Evolutionary conservation across 225 moss, liverwort and hornwort genomes (phyloP).

Genomic region (Bryum argenteum): DNA sequence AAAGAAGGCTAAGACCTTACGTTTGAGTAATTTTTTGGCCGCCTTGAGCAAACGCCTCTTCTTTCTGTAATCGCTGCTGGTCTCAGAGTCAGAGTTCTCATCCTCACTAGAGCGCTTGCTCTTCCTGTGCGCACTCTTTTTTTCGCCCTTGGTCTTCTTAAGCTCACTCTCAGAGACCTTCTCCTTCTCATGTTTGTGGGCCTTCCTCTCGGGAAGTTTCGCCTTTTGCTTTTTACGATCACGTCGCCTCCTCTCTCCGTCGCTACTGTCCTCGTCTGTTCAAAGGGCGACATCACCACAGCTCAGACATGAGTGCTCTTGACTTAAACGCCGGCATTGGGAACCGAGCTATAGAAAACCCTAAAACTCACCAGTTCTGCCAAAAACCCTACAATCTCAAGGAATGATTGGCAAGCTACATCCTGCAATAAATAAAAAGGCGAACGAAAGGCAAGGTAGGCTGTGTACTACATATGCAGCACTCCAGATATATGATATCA

Average conservation of each 20-base stretch:
- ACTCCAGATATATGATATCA: neutral
- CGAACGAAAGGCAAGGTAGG: neutral
- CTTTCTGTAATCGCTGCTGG: slow-evolving; percentile 52
- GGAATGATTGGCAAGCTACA: neutral
- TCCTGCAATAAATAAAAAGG: neutral
- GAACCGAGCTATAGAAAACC: neutral
- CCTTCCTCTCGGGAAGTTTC: slow-evolving; percentile 52
- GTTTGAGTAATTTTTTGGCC: slow-evolving; percentile 68
- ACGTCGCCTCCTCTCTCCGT: slow-evolving; percentile 59
- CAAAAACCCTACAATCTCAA: neutral
- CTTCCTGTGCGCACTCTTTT: slow-evolving; percentile 48
- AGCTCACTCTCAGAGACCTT: slow-evolving; percentile 47
- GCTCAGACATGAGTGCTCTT: slow-evolving; percentile 39
- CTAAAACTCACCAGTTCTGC: slow-evolving; percentile 3
- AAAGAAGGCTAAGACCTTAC: slow-evolving; percentile 29
- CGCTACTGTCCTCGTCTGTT: slow-evolving; percentile 68
- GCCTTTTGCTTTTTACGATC: slow-evolving; percentile 52
- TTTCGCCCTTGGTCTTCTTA: slow-evolving; percentile 44
- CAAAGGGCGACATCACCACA: slow-evolving; percentile 39
- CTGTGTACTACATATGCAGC: neutral
- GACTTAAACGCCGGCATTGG: neutral
- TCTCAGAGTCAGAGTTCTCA: slow-evolving; percentile 51
- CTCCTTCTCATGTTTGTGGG: slow-evolving; percentile 43
- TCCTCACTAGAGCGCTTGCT: slow-evolving; percentile 51
- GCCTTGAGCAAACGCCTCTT: slow-evolving; percentile 70